phyloP scores from a whole-genome alignment of 2,329 filamentous ascomycete species.

The Botryotinia narcissicola region DNA sequence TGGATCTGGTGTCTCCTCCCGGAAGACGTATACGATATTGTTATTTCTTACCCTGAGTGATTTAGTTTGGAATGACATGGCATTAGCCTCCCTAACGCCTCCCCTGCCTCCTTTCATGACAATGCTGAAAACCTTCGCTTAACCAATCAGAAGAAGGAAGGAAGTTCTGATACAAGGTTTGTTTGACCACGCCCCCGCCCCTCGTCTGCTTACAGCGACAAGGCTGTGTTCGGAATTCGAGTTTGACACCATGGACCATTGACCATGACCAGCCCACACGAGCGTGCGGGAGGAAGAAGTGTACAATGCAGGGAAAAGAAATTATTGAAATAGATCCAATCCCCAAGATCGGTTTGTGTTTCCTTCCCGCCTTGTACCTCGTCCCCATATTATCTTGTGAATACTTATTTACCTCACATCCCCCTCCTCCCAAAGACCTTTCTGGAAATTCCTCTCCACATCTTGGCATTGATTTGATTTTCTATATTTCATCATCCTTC shows the following conservation, averaged over 20 bases:
- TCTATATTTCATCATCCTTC: constrained; percentile 11
- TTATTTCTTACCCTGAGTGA: background rate
- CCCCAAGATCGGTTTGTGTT: background rate
- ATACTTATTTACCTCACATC: constrained; percentile 10
- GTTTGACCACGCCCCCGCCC: constrained; percentile 17
- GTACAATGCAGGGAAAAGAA: background rate
- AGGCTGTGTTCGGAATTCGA: constrained; percentile 17
- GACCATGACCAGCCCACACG: constrained; percentile 8
- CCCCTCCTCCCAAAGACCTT: background rate
- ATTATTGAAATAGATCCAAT: constrained; percentile 5
- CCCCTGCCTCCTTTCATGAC: constrained; percentile 13
- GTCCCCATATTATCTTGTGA: background rate
- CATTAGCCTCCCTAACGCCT: constrained; percentile 5
- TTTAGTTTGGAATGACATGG: background rate
- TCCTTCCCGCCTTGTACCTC: background rate
- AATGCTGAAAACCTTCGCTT: constrained; percentile 1
- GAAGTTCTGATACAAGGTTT: constrained; percentile 16
- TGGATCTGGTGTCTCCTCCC: background rate
- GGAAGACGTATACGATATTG: background rate
- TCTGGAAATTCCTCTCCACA: constrained; percentile 7
- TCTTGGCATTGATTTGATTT: constrained; percentile 8
- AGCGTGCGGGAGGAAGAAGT: background rate
- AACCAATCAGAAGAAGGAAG: background rate
- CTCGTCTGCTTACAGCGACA: constrained; percentile 9
- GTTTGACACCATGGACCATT: constrained; percentile 4